These are phyloP conservation scores for Trypanosoma theileri DNA, from an alignment of 208 protist genomes.

Conservation along the genomic window DNA sequence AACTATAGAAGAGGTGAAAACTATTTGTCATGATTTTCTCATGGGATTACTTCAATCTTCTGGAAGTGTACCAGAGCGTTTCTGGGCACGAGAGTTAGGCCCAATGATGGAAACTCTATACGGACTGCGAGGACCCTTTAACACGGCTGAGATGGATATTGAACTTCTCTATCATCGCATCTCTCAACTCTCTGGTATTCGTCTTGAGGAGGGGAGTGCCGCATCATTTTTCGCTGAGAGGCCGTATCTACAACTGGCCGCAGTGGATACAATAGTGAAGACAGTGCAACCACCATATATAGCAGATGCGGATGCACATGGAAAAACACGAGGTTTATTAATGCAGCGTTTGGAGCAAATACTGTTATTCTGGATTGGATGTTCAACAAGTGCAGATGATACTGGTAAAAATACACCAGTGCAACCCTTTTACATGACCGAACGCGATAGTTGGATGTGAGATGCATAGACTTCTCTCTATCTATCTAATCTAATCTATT, in stretches of 20 bases:
- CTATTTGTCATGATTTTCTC: slow-evolving; percentile 43
- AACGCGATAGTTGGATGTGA: slow-evolving; percentile 21
- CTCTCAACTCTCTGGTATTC: slow-evolving; percentile 46
- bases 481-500: not conserved
- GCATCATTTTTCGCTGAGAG: slow-evolving; percentile 34
- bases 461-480: not conserved
- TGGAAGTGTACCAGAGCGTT: slow-evolving; percentile 40
- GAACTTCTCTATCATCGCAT: slow-evolving; percentile 60
- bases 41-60: slow-evolving; percentile 50
- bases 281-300: slow-evolving; percentile 23
- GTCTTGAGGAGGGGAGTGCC: slow-evolving; percentile 42
- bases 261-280: slow-evolving; percentile 31
- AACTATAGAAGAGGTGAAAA: slow-evolving; percentile 30
- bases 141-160: slow-evolving; percentile 41
- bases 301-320: slow-evolving; percentile 5
- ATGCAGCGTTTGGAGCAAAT: slow-evolving; percentile 36
- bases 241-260: slow-evolving; percentile 41
- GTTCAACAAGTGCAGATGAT: slow-evolving; percentile 37
- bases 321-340: slow-evolving; percentile 19
- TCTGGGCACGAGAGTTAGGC: slow-evolving; percentile 74
- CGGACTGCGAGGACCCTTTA: slow-evolving; percentile 55
- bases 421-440: slow-evolving; percentile 74
- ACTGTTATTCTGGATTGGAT: slow-evolving; percentile 87
- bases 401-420: slow-evolving; percentile 18
- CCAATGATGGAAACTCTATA: slow-evolving; percentile 49